These are phyloP conservation scores for Russula ochroleuca DNA, from an alignment of 768 basidiomycete genomes.

Conservation along the genomic window DNA sequence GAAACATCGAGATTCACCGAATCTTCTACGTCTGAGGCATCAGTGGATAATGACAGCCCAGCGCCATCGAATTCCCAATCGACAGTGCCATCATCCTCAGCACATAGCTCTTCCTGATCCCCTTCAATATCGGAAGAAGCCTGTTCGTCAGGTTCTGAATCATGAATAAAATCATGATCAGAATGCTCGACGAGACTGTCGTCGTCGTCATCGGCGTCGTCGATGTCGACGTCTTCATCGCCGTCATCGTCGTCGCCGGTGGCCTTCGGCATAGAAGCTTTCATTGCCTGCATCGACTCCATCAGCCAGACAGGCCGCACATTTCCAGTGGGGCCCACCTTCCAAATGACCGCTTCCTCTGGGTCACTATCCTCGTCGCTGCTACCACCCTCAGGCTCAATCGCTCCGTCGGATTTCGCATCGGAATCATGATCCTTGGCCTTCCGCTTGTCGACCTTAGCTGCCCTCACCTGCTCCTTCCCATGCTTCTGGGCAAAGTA, in stretches of 20 bases:
- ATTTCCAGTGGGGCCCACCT: constrained; percentile 46
- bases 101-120: constrained; percentile 29
- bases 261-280: constrained; percentile 70
- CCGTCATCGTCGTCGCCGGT: constrained; percentile 28
- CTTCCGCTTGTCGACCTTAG: constrained; percentile 47
- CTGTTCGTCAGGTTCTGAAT: constrained; percentile 36
- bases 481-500: constrained; percentile 75
- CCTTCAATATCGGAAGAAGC: constrained; percentile 34
- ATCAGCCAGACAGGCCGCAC: constrained; percentile 1
- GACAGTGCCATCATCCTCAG: constrained; percentile 31
- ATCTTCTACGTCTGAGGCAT: constrained; percentile 70
- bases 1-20: constrained; percentile 56
- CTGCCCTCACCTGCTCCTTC: constrained; percentile 46
- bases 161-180: constrained; percentile 30
- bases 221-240: constrained; percentile 9
- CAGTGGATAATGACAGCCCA: constrained; percentile 48
- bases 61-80: constrained; percentile 29
- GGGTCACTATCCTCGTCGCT: constrained; percentile 45
- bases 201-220: constrained; percentile 27
- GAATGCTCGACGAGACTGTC: constrained; percentile 16
- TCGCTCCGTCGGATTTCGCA: constrained; percentile 36
- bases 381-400: constrained; percentile 34
- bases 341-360: constrained; percentile 81
- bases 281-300: constrained; percentile 64
- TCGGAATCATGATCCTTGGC: constrained; percentile 36